These are phyloP conservation scores for Fraxinus sp. DNA, from an alignment of 305 asterid genomes.

Conservation along the genomic window DNA sequence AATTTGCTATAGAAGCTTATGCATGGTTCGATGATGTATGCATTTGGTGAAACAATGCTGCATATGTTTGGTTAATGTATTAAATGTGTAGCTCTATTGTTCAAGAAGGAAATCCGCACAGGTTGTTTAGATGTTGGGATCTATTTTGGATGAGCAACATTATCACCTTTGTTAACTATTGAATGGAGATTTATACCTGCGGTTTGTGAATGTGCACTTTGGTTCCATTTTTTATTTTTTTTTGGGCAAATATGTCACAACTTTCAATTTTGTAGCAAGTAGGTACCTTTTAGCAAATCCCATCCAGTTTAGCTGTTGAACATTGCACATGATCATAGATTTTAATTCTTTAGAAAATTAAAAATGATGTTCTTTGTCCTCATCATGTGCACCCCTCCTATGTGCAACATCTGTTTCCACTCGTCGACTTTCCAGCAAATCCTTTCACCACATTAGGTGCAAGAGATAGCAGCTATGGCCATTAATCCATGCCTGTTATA, in stretches of 20 bases:
- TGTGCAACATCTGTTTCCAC: background rate
- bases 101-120: background rate
- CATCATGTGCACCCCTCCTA: background rate
- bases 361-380: background rate
- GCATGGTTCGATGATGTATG: background rate
- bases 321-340: background rate
- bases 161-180: background rate
- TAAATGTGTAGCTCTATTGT: background rate
- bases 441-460: background rate
- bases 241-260: background rate
- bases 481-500: background rate
- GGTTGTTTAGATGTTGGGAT: background rate
- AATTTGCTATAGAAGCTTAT: background rate
- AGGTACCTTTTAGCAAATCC: background rate
- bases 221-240: background rate
- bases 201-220: background rate
- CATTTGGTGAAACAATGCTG: background rate
- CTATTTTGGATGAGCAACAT: background rate
- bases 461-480: background rate
- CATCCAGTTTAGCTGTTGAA: background rate
- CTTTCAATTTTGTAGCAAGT: background rate
- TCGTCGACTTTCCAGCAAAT: background rate
- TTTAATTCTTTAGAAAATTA: background rate
- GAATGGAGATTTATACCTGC: background rate
- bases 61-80: background rate